These are phyloP conservation scores for Fomitopsis pulvina DNA, from an alignment of 768 basidiomycete species.

Conservation along the genomic window DNA sequence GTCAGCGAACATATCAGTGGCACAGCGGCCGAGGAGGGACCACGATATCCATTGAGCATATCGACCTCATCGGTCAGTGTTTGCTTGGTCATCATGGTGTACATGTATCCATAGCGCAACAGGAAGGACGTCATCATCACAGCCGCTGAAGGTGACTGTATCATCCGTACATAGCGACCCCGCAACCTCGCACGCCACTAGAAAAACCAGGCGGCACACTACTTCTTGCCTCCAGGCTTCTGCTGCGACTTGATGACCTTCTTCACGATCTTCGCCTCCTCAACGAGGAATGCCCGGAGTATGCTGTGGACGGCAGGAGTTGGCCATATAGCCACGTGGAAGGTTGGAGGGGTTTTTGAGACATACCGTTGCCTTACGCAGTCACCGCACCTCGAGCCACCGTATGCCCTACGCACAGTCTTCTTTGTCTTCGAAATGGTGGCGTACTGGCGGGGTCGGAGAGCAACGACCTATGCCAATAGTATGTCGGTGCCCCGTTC, in stretches of 20 bases:
- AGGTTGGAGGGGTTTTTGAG: not conserved
- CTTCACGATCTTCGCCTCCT: conserved; percentile 99
- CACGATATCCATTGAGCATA: too few relatives aligned
- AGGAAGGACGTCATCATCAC: conserved; percentile 18
- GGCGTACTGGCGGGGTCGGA: conserved; percentile 94
- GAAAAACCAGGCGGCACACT: conserved; percentile 1
- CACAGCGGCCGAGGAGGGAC: too few relatives aligned
- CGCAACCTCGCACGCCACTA: conserved; percentile 2
- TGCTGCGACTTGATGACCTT: conserved; percentile 94
- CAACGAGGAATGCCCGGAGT: conserved; percentile 96
- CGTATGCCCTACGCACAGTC: conserved; percentile 94
- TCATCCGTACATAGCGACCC: not conserved
- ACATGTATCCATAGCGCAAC: conserved; percentile 21
- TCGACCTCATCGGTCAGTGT: conserved; percentile 22
- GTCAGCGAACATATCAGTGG: too few relatives aligned
- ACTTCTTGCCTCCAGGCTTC: conserved; percentile 29
- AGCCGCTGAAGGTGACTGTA: not conserved
- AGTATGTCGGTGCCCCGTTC: not conserved
- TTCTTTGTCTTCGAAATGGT: conserved; percentile 96
- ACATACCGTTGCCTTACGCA: conserved; percentile 93
- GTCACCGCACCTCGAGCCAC: conserved; percentile 93
- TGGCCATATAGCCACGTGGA: not conserved
- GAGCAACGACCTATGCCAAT: conserved; percentile 72
- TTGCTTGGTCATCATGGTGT: conserved; percentile 22
- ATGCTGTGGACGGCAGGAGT: conserved; percentile 46